These are phyloP conservation scores for Zymoseptoria brevis DNA, from an alignment of 2,329 filamentous ascomycete genomes.

Conservation along the genomic window DNA sequence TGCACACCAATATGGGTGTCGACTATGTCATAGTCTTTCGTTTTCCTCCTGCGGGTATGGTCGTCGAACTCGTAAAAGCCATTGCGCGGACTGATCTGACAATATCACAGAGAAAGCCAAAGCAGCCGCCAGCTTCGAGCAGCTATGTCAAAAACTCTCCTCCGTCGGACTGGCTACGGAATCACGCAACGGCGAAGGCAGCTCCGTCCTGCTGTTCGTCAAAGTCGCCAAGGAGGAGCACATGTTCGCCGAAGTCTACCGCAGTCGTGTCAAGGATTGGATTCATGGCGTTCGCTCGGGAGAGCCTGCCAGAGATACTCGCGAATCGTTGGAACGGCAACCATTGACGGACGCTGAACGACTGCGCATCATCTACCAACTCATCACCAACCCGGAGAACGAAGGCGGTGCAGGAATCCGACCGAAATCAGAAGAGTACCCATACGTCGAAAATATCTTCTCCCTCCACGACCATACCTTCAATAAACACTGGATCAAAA, in stretches of 20 bases:
- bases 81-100: too few species aligned
- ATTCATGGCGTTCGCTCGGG: slow-evolving; percentile 75
- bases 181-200: slow-evolving; percentile 69
- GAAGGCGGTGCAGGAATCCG: slow-evolving; percentile 46
- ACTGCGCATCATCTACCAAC: slow-evolving; percentile 76
- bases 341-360: slow-evolving; percentile 83
- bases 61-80: too few species aligned
- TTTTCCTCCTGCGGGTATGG: slow-evolving; percentile 59
- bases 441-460: slow-evolving; percentile 43
- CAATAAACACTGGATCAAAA: slow-evolving; percentile 48
- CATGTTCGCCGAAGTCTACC: slow-evolving; percentile 72
- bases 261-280: slow-evolving; percentile 80
- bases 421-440: slow-evolving; percentile 44
- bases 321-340: slow-evolving; percentile 59
- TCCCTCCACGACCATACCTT: slow-evolving; percentile 44
- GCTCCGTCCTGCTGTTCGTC: slow-evolving; percentile 74
- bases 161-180: slow-evolving; percentile 78
- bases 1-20: slow-evolving; percentile 56
- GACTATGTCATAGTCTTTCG: slow-evolving; percentile 84
- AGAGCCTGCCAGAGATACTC: slow-evolving; percentile 66
- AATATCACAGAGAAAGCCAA: slow-evolving; percentile 53
- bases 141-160: slow-evolving; percentile 67
- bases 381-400: slow-evolving; percentile 46
- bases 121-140: slow-evolving; percentile 67
- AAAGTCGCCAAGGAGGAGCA: slow-evolving; percentile 68